Base-by-base conservation (phyloP, 2,329 filamentous ascomycete species). In the Aspergillus transmontanensis region DNA sequence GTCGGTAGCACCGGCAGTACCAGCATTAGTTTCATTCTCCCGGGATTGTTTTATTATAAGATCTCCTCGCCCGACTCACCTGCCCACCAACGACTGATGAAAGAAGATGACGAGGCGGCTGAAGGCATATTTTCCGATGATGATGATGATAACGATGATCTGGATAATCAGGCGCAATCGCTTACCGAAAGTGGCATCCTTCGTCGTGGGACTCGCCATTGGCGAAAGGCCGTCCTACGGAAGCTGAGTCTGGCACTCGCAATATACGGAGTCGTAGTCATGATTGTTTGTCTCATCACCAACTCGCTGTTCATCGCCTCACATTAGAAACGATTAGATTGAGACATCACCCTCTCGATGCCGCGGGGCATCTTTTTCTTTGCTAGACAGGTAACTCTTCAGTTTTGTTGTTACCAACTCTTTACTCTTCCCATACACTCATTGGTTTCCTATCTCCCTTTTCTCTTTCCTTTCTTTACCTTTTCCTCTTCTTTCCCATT, bases 1-100 rank as follows among this genome's bases (percentile, higher is more conserved):
- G 95, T 99, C 12, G 95, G 95, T 43, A 93, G 90, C 71, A 99
- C 95, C 0, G 95, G 95, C 59, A 94, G 90, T 58, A 99, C 95
- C 0, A 93, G 92, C 65, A 99, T 99, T 72, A 96, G 92, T 65
- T 99, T 99, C 76, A 98, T 99, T 68, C 85, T 99, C 0, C 95
- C 95, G 0, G 95, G 95, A 0, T 80, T 99, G 4, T 99, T 99
- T 78, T 99, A 98, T 79, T 99, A 98, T 81, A 98, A 98, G 79
- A 98, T 99, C 64, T 96, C 93, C 14, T 89, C 92, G 28, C 95
- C 95, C 0, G 90, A 97, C 60, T 94, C 92, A 51, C 86, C 89
- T 32, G 88, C 94, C 66, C 93, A 97, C 71, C 94, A 97, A 75
- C 87, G 90, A 16, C 82, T 98, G 11, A 83, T 93, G 66, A 98